Evolutionary conservation across 1,139 yeast species (phyloP), one percentile per base, ranked within the genome.

Genomic region (Ashbya aceris): DNA sequence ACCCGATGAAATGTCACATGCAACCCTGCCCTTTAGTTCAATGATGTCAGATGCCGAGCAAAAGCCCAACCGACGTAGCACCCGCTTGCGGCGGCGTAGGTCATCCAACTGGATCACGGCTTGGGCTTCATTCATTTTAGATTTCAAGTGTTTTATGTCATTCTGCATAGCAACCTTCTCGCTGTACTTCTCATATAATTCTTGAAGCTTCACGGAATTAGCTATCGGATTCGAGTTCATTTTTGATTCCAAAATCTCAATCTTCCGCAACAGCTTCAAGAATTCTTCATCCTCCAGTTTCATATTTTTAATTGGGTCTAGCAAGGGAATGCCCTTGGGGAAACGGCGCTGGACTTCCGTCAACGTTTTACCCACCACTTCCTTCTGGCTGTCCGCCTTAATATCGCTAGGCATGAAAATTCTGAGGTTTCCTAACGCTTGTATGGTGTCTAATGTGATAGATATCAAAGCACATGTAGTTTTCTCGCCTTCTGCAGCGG

Each of bases 1-100:
- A 46, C 98, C 98, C 26, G 95, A 83, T 56, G 95, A 82, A 55
- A 91, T 91, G 57, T 91, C 98, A 65, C 98, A 89, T 0, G 97
- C 97, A 40, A 80, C 87, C 58, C 98, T 75, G 38, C 99, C 99
- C 67, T 93, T 93, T 53, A 91, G 71, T 60, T 91, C 96, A 50
- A 91, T 93, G 46, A 91, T 82, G 61, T 85, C 95, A 50, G 79
- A 76, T 12, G 69, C 65, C 2, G 94, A 80, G 35, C 91, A 82
- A 67, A 91, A 91, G 1, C 91, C 96, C n/a, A 77, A 65, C 46
- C 81, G 69, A 61, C 97, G 77, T 50, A 91, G 69, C 2, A 91
- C 97, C 56, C 97, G 74, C 64, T 87, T 89, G 56, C 98, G 80
- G 58, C 85, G 86, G 61, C 84, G 85, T 56, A 91, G 72, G 61